Percentiles rank a stretch among this genome's conserved stretches.
These are phyloP conservation scores for Purpureocillium lavendulum DNA, from an alignment of 2,329 filamentous ascomycete species.

Conservation along the genomic window DNA sequence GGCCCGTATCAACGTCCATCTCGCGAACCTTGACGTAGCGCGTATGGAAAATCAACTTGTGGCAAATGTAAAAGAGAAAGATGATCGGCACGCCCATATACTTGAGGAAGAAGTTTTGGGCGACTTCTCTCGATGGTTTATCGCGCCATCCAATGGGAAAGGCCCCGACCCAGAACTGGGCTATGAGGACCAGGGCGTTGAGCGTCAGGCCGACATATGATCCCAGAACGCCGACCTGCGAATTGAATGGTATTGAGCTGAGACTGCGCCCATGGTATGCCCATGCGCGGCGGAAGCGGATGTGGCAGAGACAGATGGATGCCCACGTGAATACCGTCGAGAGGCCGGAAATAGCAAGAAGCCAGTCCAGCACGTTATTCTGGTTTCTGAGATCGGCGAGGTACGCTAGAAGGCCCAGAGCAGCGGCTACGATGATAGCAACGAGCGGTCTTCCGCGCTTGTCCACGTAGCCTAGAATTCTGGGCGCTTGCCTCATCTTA, in stretches of 20 bases:
- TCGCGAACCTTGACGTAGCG: slow-evolving; percentile 57
- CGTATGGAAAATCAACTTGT: slow-evolving; percentile 70
- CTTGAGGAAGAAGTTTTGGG: slow-evolving; percentile 63
- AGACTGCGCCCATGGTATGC: slow-evolving; percentile 57
- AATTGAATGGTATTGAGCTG: slow-evolving; percentile 70
- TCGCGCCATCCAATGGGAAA: slow-evolving; percentile 57
- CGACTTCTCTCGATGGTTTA: slow-evolving; percentile 35
- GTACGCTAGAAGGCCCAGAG: slow-evolving; percentile 65
- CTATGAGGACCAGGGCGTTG: slow-evolving; percentile 67
- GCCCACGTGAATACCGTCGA: slow-evolving; percentile 73
- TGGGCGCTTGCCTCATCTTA: slow-evolving; percentile 77
- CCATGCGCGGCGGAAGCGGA: slow-evolving; percentile 85
- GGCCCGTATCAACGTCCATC: slow-evolving; percentile 82
- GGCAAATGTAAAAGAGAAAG: slow-evolving; percentile 57
- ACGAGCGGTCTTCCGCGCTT: slow-evolving; percentile 71
- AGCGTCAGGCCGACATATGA: slow-evolving; percentile 73
- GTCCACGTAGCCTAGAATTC: slow-evolving; percentile 72
- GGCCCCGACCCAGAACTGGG: slow-evolving; percentile 83
- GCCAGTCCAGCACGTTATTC: slow-evolving; percentile 65
- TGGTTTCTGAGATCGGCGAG: slow-evolving; percentile 58
- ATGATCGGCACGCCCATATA: slow-evolving; percentile 66
- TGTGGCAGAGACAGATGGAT: slow-evolving; percentile 83
- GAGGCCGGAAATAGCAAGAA: slow-evolving; percentile 65
- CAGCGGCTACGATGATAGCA: slow-evolving; percentile 59
- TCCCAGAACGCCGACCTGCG: slow-evolving; percentile 69